A percentile compares a stretch with the other conserved stretches of the same genome.
These are phyloP conservation scores for Annulohypoxylon truncatum DNA, from an alignment of 2,329 filamentous ascomycete genomes.

Conservation along the genomic window DNA sequence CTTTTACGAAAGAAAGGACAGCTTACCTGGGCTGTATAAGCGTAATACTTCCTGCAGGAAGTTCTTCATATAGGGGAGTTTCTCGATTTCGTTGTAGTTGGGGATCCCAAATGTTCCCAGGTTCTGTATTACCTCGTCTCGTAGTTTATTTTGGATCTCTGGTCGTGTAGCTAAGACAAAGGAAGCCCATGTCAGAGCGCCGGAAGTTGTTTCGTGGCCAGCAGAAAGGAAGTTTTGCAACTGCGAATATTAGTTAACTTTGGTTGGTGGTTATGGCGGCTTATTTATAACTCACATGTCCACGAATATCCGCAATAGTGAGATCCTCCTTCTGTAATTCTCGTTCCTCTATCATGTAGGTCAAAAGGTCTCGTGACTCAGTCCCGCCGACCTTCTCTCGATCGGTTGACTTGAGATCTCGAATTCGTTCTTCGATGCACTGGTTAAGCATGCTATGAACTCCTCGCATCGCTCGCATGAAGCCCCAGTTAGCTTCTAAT, in stretches of 20 bases:
- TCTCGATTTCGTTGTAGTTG: conserved; percentile 22
- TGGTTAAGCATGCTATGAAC: conserved; percentile 48
- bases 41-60: conserved; percentile 28
- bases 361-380: conserved; percentile 47
- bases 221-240: conserved; percentile 35
- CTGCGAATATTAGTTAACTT: conserved; percentile 11
- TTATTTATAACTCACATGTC: conserved; percentile 22
- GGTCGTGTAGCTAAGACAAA: conserved; percentile 27
- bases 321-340: conserved; percentile 14
- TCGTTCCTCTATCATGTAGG: conserved; percentile 51
- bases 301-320: conserved; percentile 26
- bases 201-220: conserved; percentile 32
- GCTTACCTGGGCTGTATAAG: conserved; percentile 28
- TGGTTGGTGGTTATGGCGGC: neutral
- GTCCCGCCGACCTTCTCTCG: conserved; percentile 26
- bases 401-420: conserved; percentile 38
- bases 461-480: conserved; percentile 48
- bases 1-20: neutral
- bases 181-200: conserved; percentile 31
- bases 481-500: conserved; percentile 52
- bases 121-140: conserved; percentile 17
- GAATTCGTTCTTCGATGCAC: conserved; percentile 45
- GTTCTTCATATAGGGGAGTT: conserved; percentile 24
- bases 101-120: conserved; percentile 15
- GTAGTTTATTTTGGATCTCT: conserved; percentile 25